A percentile compares a stretch with the other conserved stretches of the same genome.
Conservation (phyloP, 306 rosid genomes). For the Pterocarpus santalinus region DNA sequence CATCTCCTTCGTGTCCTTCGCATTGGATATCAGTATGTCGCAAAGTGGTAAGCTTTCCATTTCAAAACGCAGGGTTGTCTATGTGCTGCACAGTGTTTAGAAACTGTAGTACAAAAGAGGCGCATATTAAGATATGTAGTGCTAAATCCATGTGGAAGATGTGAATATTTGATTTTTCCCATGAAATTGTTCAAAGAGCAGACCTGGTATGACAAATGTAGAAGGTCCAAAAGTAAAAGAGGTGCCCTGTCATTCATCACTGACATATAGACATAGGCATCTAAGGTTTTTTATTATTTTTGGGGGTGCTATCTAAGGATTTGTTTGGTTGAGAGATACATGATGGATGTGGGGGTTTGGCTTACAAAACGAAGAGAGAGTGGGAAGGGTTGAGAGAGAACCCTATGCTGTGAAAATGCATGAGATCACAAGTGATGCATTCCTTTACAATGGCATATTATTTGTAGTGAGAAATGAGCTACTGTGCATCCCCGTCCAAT, state of each 20-base stretch:
- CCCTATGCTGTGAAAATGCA: too few species aligned
- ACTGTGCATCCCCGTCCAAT: too few species aligned
- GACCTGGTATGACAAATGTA: conserved; percentile 14
- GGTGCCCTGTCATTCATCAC: not conserved
- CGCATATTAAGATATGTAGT: not conserved
- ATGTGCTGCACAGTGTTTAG: conserved; percentile 33
- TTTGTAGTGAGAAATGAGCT: too few species aligned
- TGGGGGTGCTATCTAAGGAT: conserved; percentile 12
- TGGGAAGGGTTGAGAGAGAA: too few species aligned
- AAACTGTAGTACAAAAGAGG: conserved; percentile 30
- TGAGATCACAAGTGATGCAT: too few species aligned
- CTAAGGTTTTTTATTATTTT: not conserved
- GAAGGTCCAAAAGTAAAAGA: conserved; percentile 8
- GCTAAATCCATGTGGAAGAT: conserved; percentile 4
- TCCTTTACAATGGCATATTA: too few species aligned
- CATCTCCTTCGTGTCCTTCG: conserved; percentile 86
- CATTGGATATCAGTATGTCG: conserved; percentile 95
- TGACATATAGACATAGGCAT: conserved; percentile 11
- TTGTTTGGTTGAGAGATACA: not conserved
- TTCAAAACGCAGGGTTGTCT: conserved; percentile 26
- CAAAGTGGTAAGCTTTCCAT: conserved; percentile 73
- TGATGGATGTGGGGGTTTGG: not conserved
- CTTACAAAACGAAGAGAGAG: too few species aligned
- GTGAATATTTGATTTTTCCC: conserved; percentile 20
- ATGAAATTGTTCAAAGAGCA: conserved; percentile 11